These are phyloP conservation scores for Antrodiella citrinella DNA, from an alignment of 768 basidiomycete genomes.

Conservation along the genomic window DNA sequence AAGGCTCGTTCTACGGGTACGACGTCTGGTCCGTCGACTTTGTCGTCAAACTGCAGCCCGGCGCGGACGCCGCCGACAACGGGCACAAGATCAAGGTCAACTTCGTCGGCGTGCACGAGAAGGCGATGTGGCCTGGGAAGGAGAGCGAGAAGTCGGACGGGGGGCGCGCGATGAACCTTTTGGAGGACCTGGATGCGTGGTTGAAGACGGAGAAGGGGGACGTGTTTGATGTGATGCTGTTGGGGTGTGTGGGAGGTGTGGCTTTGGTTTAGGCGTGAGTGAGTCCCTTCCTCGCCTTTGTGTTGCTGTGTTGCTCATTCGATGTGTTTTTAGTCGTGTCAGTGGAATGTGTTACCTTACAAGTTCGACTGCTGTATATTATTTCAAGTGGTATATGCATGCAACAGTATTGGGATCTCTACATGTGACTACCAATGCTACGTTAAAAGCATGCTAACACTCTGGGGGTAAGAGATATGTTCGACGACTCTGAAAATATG, in stretches of 20 bases:
- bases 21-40: slow-evolving; percentile 70
- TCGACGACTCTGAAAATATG: too few relatives aligned
- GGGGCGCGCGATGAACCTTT: slow-evolving; percentile 59
- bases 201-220: slow-evolving; percentile 54
- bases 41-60: slow-evolving; percentile 44
- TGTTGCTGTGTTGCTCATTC: too few relatives aligned
- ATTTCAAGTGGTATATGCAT: too few relatives aligned
- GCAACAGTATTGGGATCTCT: too few relatives aligned
- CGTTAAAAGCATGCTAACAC: too few relatives aligned
- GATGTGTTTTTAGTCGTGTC: too few relatives aligned
- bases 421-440: too few relatives aligned
- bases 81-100: slow-evolving; percentile 44
- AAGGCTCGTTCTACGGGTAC: slow-evolving; percentile 78
- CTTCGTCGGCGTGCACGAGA: slow-evolving; percentile 78
- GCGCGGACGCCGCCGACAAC: slow-evolving; percentile 3
- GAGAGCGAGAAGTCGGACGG: slow-evolving; percentile 36
- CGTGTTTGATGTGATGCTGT: slow-evolving; percentile 56
- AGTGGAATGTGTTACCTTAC: too few relatives aligned
- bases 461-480: too few relatives aligned
- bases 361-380: too few relatives aligned
- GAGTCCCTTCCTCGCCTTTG: too few relatives aligned
- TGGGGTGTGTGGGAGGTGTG: slow-evolving; percentile 67
- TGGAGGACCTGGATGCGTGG: slow-evolving; percentile 71
- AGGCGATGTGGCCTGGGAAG: slow-evolving; percentile 77
- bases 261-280: slow-evolving; percentile 14